Evolutionary conservation across 1,284 basidiomycete species (phyloP).

Genomic region (Cryptococcus hybrid): DNA sequence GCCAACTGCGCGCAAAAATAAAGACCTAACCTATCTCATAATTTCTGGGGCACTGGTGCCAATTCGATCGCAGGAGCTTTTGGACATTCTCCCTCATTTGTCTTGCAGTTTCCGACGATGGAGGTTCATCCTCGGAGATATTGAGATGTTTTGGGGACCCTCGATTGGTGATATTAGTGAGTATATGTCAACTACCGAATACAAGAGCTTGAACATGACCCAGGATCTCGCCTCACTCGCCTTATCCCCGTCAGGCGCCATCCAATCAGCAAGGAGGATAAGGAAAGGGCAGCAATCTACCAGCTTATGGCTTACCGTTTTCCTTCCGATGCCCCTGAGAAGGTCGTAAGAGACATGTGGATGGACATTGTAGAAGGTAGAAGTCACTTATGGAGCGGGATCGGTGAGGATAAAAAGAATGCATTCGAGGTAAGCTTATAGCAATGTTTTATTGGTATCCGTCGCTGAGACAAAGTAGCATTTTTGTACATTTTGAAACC

Average conservation of each 20-base stretch:
- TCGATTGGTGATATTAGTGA: conserved; percentile 54
- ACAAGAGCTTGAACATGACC: not conserved
- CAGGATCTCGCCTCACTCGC: conserved; percentile 54
- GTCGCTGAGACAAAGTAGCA: conserved; percentile 53
- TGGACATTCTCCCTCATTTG: conserved; percentile 50
- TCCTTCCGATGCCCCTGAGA: conserved; percentile 64
- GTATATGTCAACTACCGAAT: conserved; percentile 4
- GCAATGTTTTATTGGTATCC: not conserved
- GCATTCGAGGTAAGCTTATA: conserved; percentile 36
- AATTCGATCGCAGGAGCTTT: conserved; percentile 56
- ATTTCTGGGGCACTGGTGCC: conserved; percentile 56
- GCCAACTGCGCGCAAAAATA: not conserved
- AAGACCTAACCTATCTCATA: conserved; percentile 43
- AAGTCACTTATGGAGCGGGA: conserved; percentile 81
- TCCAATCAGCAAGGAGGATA: conserved; percentile 24
- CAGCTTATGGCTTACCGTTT: conserved; percentile 77
- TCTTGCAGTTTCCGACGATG: conserved; percentile 56
- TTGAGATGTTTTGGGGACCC: conserved; percentile 53
- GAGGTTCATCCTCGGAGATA: conserved; percentile 52
- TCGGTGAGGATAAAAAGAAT: conserved; percentile 86
- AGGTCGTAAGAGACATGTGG: conserved; percentile 84
- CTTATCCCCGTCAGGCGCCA: conserved; percentile 50
- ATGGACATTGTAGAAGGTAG: conserved; percentile 87
- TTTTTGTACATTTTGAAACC: conserved; percentile 88
- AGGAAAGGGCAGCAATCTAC: conserved; percentile 61